phyloP scores from a whole-genome alignment of 2,329 filamentous ascomycete species.

The Colletotrichum kahawae region DNA sequence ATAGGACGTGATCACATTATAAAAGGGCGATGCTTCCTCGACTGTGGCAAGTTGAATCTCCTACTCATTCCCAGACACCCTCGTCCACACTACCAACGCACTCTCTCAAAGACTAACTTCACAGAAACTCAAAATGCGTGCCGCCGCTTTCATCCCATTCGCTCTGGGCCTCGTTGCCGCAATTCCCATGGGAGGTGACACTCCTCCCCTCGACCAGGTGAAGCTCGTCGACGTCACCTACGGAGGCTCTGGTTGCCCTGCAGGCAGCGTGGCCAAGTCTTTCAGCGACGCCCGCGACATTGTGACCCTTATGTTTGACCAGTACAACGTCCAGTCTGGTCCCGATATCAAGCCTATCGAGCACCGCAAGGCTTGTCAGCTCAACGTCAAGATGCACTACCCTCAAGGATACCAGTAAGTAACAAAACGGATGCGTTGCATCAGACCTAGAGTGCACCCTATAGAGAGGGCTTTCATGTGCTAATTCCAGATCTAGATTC shows the following conservation, averaged over 20 bases:
- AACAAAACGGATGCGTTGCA: rapidly evolving
- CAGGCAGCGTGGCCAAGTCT: conserved; percentile 26
- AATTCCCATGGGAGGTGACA: neutral
- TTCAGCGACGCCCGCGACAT: conserved; percentile 30
- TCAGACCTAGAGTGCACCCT: neutral
- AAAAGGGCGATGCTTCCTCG: neutral
- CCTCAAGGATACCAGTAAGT: conserved; percentile 54
- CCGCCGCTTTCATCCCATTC: neutral
- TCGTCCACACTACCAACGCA: neutral
- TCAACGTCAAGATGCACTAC: conserved; percentile 56
- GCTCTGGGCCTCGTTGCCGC: conserved; percentile 7
- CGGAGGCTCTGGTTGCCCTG: conserved; percentile 32
- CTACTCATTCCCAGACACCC: neutral
- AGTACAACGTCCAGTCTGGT: conserved; percentile 55
- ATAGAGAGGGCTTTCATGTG: neutral
- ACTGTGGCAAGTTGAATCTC: neutral
- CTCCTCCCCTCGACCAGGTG: conserved; percentile 29
- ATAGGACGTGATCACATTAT: neutral
- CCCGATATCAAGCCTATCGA: conserved; percentile 44
- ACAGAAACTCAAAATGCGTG: neutral
- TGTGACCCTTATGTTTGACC: conserved; percentile 57
- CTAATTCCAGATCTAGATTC: conserved; percentile 25
- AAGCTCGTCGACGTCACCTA: conserved; percentile 28
- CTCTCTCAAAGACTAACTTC: neutral
- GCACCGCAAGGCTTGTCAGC: conserved; percentile 57